Evolutionary conservation across 2,329 filamentous ascomycete genomes (phyloP), one percentile per base, ranked within the genome.

Genomic region (Talaromyces sp.): DNA sequence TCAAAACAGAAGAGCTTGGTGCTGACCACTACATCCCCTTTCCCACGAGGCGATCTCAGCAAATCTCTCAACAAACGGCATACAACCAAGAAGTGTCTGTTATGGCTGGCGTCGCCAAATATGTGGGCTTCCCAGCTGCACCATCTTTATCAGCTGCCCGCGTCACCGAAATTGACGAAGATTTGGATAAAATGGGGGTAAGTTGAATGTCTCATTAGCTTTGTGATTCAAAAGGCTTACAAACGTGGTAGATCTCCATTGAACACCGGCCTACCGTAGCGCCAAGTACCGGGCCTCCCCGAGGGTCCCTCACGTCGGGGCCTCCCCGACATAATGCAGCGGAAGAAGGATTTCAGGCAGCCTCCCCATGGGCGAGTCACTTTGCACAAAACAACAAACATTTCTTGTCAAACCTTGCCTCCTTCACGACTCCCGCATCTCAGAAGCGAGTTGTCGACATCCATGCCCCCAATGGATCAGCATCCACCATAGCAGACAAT

Each of bases 31-130:
- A 89, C 61, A 85, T 96, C 67, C 86, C 89, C 59, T 96, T 96
- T 71, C 90, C 92, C 8, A 85, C 88, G 57, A 88, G 88, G 65
- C 86, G 88, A 64, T 84, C 88, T 30, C 88, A 93, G 69, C 91
- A 93, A 70, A 84, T 96, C 63, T 84, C 86, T 64, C 90, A 97
- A 65, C 93, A 96, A 68, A 85, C 92, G 56, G 90, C 93, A 54
- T 98, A 98, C 79, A 98, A 96, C 73, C 90, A 89, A 66, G 95
- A 99, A 73, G 93, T 99, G 4, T 96, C 93, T 0, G 86, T 97
- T 30, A 80, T 99, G 61, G 88, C 93, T 6, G 93, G 93, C 42
- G 83, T 98, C 57, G 93, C 93, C 39, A 98, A 97, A 77, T 93
- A 97, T 73, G 88, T 96, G 70, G 95, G 95, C 27, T 99, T 99